Percentiles rank a stretch among this genome's conserved stretches.
phyloP scores from a whole-genome alignment of 768 basidiomycete genomes.

The Mrakia hoshinonis region DNA sequence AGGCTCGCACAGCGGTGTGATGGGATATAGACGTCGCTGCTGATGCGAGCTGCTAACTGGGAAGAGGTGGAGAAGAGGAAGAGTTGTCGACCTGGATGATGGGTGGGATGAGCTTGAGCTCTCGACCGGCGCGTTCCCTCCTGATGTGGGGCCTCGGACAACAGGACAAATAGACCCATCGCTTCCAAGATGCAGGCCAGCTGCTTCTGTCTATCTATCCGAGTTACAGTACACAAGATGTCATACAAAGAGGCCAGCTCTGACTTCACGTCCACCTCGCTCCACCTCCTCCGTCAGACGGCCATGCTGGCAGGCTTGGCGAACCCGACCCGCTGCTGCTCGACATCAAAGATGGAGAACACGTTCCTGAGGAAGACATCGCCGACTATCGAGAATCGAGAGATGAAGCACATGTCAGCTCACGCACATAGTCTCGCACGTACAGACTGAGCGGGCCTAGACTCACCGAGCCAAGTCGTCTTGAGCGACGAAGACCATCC shows the following conservation, averaged over 20 bases:
- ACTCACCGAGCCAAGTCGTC: conserved; percentile 14
- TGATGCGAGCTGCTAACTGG: background rate
- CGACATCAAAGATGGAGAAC: conserved; percentile 11
- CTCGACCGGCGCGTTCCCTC: background rate
- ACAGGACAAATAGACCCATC: too few species aligned
- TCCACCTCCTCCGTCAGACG: too few species aligned
- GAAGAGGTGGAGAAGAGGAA: background rate
- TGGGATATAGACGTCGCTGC: too few species aligned
- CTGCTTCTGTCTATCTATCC: too few species aligned
- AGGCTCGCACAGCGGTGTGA: too few species aligned
- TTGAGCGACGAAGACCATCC: background rate
- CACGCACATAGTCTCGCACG: background rate
- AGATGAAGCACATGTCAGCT: background rate
- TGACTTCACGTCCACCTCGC: too few species aligned
- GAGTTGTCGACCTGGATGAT: background rate
- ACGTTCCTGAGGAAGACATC: conserved; percentile 8
- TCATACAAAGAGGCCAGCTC: too few species aligned
- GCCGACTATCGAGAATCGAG: background rate
- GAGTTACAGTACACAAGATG: too few species aligned
- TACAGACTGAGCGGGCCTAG: background rate
- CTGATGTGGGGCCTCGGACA: background rate
- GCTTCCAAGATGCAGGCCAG: too few species aligned
- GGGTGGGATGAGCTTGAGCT: too few species aligned
- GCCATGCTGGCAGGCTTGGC: background rate
- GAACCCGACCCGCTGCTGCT: background rate